These are phyloP conservation scores for Gaillardinia entomophila DNA, from an alignment of 805 yeast genomes.

Conservation along the genomic window DNA sequence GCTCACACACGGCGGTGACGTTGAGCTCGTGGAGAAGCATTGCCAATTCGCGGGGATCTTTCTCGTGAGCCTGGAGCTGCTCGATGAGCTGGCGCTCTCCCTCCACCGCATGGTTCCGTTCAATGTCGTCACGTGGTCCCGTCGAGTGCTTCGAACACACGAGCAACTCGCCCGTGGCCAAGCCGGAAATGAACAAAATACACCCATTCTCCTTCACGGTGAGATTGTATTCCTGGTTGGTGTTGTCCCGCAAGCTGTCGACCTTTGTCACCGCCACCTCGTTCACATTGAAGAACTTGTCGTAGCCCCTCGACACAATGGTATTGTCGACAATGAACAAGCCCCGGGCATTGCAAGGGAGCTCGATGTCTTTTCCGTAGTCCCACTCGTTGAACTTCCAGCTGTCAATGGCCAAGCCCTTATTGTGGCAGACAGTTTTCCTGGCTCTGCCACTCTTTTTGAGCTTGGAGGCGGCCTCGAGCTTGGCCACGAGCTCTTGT, in stretches of 20 bases:
- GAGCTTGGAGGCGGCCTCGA: conserved; percentile 11
- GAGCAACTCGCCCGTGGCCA: conserved; percentile 67
- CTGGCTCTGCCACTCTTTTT: conserved; percentile 17
- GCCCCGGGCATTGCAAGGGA: conserved; percentile 83
- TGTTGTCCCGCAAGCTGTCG: conserved; percentile 34
- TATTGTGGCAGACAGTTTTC: conserved; percentile 8
- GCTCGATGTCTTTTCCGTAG: conserved; percentile 49
- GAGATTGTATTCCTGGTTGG: conserved; percentile 73
- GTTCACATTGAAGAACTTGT: conserved; percentile 82
- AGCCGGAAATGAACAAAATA: conserved; percentile 75
- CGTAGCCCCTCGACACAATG: conserved; percentile 83
- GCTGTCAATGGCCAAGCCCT: conserved; percentile 7
- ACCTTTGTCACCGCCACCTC: conserved; percentile 56
- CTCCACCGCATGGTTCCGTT: conserved; percentile 66
- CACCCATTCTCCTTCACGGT: conserved; percentile 93
- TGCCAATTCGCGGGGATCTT: conserved; percentile 50
- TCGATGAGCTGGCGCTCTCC: conserved; percentile 55
- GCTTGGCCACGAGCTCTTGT: conserved; percentile 10
- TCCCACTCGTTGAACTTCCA: conserved; percentile 96
- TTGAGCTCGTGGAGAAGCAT: conserved; percentile 41
- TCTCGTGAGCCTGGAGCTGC: conserved; percentile 43
- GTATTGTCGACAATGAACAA: conserved; percentile 51
- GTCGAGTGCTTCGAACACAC: conserved; percentile 92
- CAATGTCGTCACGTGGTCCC: conserved; percentile 52
- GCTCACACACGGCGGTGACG: conserved; percentile 85